Evolutionary conservation across 768 basidiomycete species (phyloP), one percentile per base, ranked within the genome.

Genomic region (Auriscalpium orientale): DNA sequence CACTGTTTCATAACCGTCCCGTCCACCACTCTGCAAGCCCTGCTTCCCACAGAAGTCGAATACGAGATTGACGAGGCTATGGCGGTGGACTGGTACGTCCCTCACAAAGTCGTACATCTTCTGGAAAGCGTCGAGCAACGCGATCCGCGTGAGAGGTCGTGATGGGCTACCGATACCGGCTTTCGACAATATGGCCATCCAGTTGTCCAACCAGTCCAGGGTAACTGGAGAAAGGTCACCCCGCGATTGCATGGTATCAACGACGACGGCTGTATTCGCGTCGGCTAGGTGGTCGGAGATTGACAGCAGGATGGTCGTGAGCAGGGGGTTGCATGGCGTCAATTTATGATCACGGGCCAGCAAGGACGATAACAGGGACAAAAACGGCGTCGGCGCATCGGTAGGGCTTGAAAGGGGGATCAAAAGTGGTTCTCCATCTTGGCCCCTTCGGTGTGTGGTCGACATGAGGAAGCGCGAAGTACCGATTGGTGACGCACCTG

Each of bases 221-320:
- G 84, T 82, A 11, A 85, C 85, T 1, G 89, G 89, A 2, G 81
- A 83, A 35, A 90, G 74, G 49, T 82, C 79, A 59, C 86, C 82
- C 55, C 86, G 81, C 46, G 82, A 81, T 38, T 76, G 71, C 83
- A 91, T 86, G 52, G 81, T 70, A 11, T 65, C 64, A 8, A 88
- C 80, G 3, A 89, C 74, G 51, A 77, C 77, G 0, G 82, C 79
- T 0, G 86, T 85, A 65, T 89, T 85, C 15, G 66, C 64, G 59
- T 91, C 89, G 3, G 82, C 76, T 22, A 91, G 73, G 64, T 90
- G 81, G n/a, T 81, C 78, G 21, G 85, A 78, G 52, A 90, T 76
- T 43, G 76, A 77, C 48, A 90, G 75, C 20, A 90, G 76, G 34
- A 81, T 84, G 20, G 75, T 74, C 3, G 85, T 82, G 7, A 91